Evolutionary conservation across 345 rosid genomes (phyloP).

Genomic region (Orychophragmus violaceus): DNA sequence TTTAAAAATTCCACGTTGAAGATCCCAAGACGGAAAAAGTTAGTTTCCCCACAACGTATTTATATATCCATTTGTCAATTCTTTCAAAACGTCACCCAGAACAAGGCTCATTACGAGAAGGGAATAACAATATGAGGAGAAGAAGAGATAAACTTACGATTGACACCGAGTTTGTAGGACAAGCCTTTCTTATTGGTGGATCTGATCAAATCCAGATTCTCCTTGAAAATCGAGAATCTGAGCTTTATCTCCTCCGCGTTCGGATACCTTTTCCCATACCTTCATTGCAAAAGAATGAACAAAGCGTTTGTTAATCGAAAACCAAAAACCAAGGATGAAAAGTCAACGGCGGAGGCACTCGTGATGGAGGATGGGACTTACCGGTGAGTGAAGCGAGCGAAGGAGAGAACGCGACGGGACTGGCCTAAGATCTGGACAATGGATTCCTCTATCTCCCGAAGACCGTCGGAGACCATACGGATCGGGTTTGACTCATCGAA

Average conservation of each 20-base stretch:
- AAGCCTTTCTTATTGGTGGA: conserved; percentile 61
- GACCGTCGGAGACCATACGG: conserved; percentile 54
- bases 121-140: background rate
- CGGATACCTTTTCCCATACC: conserved; percentile 71
- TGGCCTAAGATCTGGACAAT: conserved; percentile 54
- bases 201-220: conserved; percentile 68
- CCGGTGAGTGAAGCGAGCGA: conserved; percentile 77
- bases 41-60: background rate
- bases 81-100: background rate
- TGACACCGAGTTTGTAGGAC: conserved; percentile 61
- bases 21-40: background rate
- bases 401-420: conserved; percentile 50
- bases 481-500: conserved; percentile 68
- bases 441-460: conserved; percentile 49
- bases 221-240: conserved; percentile 64
- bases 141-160: conserved; percentile 51
- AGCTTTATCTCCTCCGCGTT: conserved; percentile 63
- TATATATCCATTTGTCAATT: background rate
- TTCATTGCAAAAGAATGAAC: conserved; percentile 13
- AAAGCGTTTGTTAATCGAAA: background rate
- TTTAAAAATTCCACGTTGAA: background rate
- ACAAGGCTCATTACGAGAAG: background rate
- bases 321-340: background rate
- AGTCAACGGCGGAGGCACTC: background rate
- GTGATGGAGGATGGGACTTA: conserved; percentile 3